Evolutionary conservation across 1,139 yeast species (phyloP).

Genomic region (Hanseniaspora uvarum): DNA sequence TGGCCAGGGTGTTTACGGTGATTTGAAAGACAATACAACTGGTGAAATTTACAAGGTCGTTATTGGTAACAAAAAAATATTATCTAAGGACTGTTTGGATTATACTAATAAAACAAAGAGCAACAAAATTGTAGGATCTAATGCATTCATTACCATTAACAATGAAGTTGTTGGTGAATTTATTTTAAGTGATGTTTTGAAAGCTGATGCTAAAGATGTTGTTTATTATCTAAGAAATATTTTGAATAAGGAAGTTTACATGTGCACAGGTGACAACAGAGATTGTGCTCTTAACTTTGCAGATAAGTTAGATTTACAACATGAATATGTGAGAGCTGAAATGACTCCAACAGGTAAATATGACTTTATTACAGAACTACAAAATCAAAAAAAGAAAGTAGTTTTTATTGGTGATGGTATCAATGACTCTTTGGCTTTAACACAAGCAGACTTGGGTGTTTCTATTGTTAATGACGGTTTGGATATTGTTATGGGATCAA

Average conservation of each 20-base stretch:
- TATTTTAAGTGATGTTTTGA: conserved; percentile 59
- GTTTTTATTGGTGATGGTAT: conserved; percentile 96
- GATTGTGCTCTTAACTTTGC: conserved; percentile 61
- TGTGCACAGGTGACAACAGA: conserved; percentile 80
- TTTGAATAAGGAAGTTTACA: conserved; percentile 52
- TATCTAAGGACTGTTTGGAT: conserved; percentile 28
- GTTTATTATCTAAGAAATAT: conserved; percentile 39
- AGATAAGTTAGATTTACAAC: conserved; percentile 52
- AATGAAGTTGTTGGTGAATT: conserved; percentile 52
- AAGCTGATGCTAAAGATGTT: conserved; percentile 54
- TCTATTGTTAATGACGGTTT: conserved; percentile 79
- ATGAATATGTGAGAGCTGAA: conserved; percentile 59
- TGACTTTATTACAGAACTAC: conserved; percentile 51
- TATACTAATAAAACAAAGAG: conserved; percentile 15
- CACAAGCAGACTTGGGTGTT: conserved; percentile 78
- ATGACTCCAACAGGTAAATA: conserved; percentile 72
- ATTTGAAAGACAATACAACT: conserved; percentile 28
- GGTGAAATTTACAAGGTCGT: conserved; percentile 32
- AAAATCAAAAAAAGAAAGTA: conserved; percentile 37
- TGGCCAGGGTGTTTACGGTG: conserved; percentile 64
- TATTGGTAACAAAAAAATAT: conserved; percentile 50
- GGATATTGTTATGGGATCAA: conserved; percentile 91
- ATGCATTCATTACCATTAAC: conserved; percentile 42
- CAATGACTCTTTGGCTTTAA: conserved; percentile 92
- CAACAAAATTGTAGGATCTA: conserved; percentile 27